Evolutionary conservation across 108 stramenopile genomes (phyloP).

Genomic region (Nitzschia putrida): DNA sequence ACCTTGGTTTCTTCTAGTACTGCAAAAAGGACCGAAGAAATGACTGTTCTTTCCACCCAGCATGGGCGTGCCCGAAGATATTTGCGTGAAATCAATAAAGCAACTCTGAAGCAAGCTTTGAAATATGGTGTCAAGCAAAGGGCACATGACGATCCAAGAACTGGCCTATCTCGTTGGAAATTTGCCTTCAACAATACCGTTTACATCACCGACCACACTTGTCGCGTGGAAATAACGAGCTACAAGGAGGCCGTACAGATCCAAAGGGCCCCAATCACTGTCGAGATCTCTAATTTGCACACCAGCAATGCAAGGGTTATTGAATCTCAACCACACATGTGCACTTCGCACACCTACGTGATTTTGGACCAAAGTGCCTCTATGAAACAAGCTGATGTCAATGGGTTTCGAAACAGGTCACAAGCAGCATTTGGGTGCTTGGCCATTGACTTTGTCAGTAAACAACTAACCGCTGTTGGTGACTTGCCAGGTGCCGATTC

Average conservation of each 20-base stretch:
- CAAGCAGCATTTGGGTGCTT: constrained; percentile 54
- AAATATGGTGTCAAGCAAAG: constrained; percentile 49
- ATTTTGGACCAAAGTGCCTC: constrained; percentile 62
- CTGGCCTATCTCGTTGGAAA: constrained; percentile 51
- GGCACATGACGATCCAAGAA: constrained; percentile 17
- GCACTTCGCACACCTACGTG: constrained; percentile 49
- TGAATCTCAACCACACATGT: constrained; percentile 44
- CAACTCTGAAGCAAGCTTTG: constrained; percentile 41
- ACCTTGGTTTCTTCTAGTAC: too few relatives aligned
- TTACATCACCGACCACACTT: constrained; percentile 44
- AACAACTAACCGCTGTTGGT: constrained; percentile 43
- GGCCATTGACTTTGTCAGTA: constrained; percentile 57
- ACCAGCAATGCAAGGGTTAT: constrained; percentile 21
- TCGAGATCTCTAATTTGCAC: constrained; percentile 36
- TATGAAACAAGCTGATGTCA: too few relatives aligned
- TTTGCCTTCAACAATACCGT: constrained; percentile 49
- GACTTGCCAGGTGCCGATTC: constrained; percentile 42
- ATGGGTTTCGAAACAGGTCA: constrained; percentile 47
- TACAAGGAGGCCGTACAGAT: constrained; percentile 46
- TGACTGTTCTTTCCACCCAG: constrained; percentile 48
- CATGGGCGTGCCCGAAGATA: constrained; percentile 55
- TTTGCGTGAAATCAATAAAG: constrained; percentile 47
- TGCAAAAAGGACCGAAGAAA: constrained; percentile 27
- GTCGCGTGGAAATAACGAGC: constrained; percentile 44
- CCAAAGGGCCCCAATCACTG: constrained; percentile 41